A percentile compares a stretch with the other conserved stretches of the same genome.
Conservation (phyloP, 2,329 filamentous ascomycete species). For the Pseudocercospora pini-densiflorae region DNA sequence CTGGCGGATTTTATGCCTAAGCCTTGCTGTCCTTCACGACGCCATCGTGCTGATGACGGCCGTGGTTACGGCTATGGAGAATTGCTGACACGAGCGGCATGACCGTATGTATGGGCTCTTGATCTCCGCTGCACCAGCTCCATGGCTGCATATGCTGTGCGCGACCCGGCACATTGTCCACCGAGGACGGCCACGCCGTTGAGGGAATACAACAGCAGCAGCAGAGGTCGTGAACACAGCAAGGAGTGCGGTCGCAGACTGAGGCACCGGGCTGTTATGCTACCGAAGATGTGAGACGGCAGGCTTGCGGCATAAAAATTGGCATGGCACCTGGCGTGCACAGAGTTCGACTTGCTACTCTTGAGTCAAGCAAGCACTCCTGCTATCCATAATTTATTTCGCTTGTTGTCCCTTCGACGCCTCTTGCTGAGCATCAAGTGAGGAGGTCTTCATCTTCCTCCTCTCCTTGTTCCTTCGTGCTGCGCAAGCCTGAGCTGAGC, state of each 20-base stretch:
- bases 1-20: not conserved
- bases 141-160: not conserved
- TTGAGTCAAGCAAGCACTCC: slow-evolving; percentile 9
- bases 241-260: slow-evolving; percentile 1
- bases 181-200: not conserved
- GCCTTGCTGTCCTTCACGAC: not conserved
- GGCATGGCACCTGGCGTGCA: not conserved
- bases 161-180: not conserved
- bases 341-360: slow-evolving; percentile 2
- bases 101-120: slow-evolving; percentile 7
- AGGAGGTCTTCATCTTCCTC: not conserved
- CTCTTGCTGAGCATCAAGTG: not conserved
- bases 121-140: slow-evolving; percentile 5
- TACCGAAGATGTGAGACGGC: slow-evolving; percentile 6
- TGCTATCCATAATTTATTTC: not conserved
- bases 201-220: not conserved
- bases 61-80: not conserved
- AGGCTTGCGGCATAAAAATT: not conserved
- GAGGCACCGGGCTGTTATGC: not conserved
- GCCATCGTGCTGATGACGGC: not conserved
- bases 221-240: not conserved
- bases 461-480: slow-evolving; percentile 1
- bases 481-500: not conserved
- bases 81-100: slow-evolving; percentile 1
- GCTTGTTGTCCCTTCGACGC: not conserved